Evolutionary conservation across 306 rosid species (phyloP), one percentile per base, ranked within the genome.

Genomic region (Comarum palustre): DNA sequence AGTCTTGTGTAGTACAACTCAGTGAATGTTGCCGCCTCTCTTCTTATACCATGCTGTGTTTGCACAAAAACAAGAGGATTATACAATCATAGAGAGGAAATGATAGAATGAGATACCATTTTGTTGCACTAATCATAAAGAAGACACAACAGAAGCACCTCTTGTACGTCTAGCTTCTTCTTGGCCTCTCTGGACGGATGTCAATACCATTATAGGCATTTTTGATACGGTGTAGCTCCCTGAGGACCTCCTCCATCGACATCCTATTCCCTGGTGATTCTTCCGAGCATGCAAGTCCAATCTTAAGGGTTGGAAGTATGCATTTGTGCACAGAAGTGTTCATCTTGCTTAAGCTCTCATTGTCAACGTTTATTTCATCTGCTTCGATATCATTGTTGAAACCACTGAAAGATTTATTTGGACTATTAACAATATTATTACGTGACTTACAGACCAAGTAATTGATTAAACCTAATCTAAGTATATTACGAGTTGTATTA

Each of bases 281-380:
- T 16, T 19, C 48, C 1, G 86, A 66, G 51, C 84, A 82, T 1
- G 79, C 73, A 36, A 85, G 67, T 9, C 86, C 83, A 41, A 80
- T 77, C n/a, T 59, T 29, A 17, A 71, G 68, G 17, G 72, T 24
- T 57, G 69, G 74, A 77, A 68, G 75, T 12, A 80, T 57, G 62
- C 86, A 80, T 32, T 80, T 58, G 0, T 52, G 47, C 75, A 45
- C 4, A 19, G 58, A 46, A 7, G 72, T n/a, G 17, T 31, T 66
- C 52, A 48, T 62, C 41, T 72, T 58, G 27, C 52, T 16, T 20
- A 2, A 13, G 31, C 34, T 69, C 51, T 64, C 66, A 25, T 4
- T 39, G 24, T 12, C 13, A 4, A 22, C 39, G 32, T 2, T 38
- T 6, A 43, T 60, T 41, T 55, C 46, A 2, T 17, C 61, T 38